Evolutionary conservation across 805 yeast genomes (phyloP).

Genomic region (Ogataea degrootiae): DNA sequence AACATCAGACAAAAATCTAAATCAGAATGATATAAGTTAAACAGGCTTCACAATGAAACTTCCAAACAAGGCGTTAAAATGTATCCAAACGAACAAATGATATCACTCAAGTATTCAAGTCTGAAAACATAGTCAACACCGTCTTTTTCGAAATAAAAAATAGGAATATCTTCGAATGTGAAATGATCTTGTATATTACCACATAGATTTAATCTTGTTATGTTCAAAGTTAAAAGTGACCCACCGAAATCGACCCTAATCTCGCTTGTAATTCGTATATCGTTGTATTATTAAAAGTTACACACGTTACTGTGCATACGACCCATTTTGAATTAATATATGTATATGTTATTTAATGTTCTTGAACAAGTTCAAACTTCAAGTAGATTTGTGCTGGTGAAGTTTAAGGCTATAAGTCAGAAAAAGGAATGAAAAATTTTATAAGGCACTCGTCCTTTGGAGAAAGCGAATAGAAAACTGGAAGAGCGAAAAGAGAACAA

Average conservation of each 20-base stretch:
- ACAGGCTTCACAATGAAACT: no score
- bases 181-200: not conserved
- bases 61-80: no score
- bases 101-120: no score
- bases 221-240: conserved; percentile 4
- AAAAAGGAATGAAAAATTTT: no score
- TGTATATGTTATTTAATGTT: conserved; percentile 29
- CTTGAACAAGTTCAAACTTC: not conserved
- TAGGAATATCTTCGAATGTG: not conserved
- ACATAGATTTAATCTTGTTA: not conserved
- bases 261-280: conserved; percentile 19
- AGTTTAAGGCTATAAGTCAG: no score
- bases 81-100: no score
- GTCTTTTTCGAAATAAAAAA: no score
- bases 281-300: conserved; percentile 27
- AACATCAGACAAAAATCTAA: no score
- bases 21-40: no score
- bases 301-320: conserved; percentile 98
- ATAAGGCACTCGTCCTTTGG: not conserved
- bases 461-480: not conserved
- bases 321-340: conserved; percentile 75
- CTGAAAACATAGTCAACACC: no score
- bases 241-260: conserved; percentile 32
- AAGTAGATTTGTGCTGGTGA: no score
- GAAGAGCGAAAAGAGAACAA: not conserved